Percentiles rank a stretch among this genome's conserved stretches.
phyloP scores from a whole-genome alignment of 371 early-diverging fungal species.

The Mortierella sp. region DNA sequence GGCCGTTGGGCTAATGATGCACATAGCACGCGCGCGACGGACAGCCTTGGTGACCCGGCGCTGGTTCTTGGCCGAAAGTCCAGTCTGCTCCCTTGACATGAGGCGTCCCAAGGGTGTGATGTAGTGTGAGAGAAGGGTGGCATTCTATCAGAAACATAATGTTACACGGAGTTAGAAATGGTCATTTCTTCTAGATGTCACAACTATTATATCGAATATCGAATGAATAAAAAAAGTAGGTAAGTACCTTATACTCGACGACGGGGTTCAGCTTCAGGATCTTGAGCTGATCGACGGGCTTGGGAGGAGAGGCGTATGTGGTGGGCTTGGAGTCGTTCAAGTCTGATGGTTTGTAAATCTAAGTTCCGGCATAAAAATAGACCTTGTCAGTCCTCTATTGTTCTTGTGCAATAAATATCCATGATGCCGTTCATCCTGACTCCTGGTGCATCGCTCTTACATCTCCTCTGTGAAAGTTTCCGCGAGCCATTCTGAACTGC shows the following conservation, averaged over 20 bases:
- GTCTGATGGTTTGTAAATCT: constrained; percentile 55
- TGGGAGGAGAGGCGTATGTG: constrained; percentile 28
- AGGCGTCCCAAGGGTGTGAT: constrained; percentile 88
- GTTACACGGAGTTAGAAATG: not conserved
- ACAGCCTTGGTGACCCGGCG: constrained; percentile 85
- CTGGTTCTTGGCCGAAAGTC: constrained; percentile 83
- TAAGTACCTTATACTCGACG: constrained; percentile 75
- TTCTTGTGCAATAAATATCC: not conserved
- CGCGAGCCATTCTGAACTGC: constrained; percentile 36
- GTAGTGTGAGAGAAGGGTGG: constrained; percentile 75
- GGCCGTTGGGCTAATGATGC: constrained; percentile 62
- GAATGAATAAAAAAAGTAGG: not conserved
- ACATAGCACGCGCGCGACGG: constrained; percentile 88
- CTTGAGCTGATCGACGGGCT: constrained; percentile 54
- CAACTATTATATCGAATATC: no score
- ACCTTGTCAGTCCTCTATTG: not conserved
- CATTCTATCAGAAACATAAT: constrained; percentile 60
- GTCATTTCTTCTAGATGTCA: not conserved
- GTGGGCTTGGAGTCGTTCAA: constrained; percentile 33
- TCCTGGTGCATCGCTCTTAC: constrained; percentile 22
- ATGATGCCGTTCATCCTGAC: not conserved
- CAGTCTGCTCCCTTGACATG: constrained; percentile 81
- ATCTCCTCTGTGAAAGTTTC: constrained; percentile 52
- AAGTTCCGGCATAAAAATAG: not conserved
- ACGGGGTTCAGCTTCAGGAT: constrained; percentile 78